Conservation (phyloP, 1,284 basidiomycete genomes). For the Hemileia vastatrix region DNA sequence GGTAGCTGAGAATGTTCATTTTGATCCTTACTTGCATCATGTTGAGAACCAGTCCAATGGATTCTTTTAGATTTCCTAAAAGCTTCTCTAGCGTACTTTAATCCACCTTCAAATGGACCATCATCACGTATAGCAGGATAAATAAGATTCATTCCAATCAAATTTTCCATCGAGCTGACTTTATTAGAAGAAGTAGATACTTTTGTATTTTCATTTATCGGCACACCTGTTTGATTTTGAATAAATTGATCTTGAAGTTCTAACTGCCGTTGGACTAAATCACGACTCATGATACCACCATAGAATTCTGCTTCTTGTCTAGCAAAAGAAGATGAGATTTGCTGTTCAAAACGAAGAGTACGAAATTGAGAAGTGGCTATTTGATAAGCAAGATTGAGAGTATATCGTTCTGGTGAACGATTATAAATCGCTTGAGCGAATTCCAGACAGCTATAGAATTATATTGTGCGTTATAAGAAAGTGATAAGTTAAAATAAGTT, state of each 20-base stretch:
- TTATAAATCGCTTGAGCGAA: constrained; percentile 11
- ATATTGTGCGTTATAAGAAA: neutral
- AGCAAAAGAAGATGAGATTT: constrained; percentile 9
- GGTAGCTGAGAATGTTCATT: too few relatives aligned
- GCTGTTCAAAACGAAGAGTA: constrained; percentile 13
- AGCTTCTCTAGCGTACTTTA: neutral
- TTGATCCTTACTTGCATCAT: too few relatives aligned
- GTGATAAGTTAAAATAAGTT: neutral
- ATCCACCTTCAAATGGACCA: neutral
- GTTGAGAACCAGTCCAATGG: too few relatives aligned
- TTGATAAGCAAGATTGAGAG: constrained; percentile 17
- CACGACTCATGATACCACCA: neutral
- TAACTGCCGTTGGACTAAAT: neutral
- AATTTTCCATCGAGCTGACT: neutral
- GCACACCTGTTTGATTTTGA: neutral
- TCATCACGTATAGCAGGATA: neutral
- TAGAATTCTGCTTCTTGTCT: constrained; percentile 21
- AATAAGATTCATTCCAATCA: neutral
- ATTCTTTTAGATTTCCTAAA: neutral
- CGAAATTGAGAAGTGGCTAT: constrained; percentile 17
- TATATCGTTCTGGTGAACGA: neutral
- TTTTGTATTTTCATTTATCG: neutral
- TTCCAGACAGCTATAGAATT: constrained; percentile 19
- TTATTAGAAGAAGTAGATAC: neutral
- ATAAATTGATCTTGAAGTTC: neutral